These are phyloP conservation scores for Coemansia sp. DNA, from an alignment of 192 early-diverging fungal species.

Conservation along the genomic window DNA sequence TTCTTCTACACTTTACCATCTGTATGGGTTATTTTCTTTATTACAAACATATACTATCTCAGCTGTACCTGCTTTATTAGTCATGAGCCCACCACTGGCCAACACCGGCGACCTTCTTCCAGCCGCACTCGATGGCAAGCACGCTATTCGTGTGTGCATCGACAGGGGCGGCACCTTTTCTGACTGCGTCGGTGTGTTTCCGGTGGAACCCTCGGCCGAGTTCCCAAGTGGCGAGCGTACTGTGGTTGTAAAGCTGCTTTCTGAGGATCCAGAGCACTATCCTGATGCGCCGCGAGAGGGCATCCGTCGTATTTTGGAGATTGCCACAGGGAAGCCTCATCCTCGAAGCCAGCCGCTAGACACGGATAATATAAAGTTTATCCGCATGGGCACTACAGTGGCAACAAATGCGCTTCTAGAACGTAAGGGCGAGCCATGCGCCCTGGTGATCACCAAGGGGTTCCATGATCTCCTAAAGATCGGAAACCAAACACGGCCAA, in stretches of 20 bases:
- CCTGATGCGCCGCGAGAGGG: conserved; percentile 93
- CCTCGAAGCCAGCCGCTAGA: conserved; percentile 70
- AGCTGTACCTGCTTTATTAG: background rate
- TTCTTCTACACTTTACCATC: too few relatives aligned
- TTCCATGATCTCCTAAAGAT: conserved; percentile 82
- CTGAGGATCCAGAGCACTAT: conserved; percentile 88
- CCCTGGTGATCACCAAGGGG: conserved; percentile 87
- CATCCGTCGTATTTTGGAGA: conserved; percentile 83
- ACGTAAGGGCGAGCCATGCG: conserved; percentile 85
- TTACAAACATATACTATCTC: too few relatives aligned
- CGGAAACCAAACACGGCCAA: conserved; percentile 90
- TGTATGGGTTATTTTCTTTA: too few relatives aligned
- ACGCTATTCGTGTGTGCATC: conserved; percentile 60
- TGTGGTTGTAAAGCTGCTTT: conserved; percentile 87
- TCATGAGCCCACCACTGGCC: background rate
- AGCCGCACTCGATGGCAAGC: conserved; percentile 12
- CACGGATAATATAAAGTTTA: conserved; percentile 69
- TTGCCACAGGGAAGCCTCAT: conserved; percentile 67
- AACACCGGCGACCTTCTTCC: conserved; percentile 10
- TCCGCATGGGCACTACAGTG: conserved; percentile 97
- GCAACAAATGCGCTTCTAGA: conserved; percentile 92
- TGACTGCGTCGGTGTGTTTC: conserved; percentile 83
- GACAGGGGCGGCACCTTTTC: conserved; percentile 98
- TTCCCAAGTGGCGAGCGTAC: conserved; percentile 54
- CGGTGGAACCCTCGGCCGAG: conserved; percentile 41